Evolutionary conservation across 371 early-diverging fungal genomes (phyloP), one percentile per base, ranked within the genome.

Genomic region (Neoconidiobolus thromboides): DNA sequence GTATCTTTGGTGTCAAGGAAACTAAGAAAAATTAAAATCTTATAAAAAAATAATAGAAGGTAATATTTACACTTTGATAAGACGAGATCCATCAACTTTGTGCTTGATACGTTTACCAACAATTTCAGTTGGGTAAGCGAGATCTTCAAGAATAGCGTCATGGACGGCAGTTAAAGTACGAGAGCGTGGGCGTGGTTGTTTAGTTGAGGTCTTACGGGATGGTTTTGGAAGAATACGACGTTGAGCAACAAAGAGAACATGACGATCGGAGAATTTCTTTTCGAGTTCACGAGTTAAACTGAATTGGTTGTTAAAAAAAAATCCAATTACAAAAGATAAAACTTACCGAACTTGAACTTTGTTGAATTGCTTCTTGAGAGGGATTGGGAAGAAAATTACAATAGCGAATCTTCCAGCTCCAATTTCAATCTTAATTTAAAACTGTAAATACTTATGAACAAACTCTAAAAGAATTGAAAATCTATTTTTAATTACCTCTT

Each of bases 261-360:
- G 95, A 66, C 93, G 87, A 77, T 96, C 96, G 67, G 91, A 88
- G 87, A 96, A 93, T 89, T 96, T 96, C 93, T 96, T 96, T 81
- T 96, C 97, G 64, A 96, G 81, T 79, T 96, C 97, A 71, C 96
- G 92, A 66, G 93, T 91, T 59, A 96, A 82, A 62, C 76, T 70
- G 50, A 55, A 26, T 26, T 26, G 26, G 26, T 26, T 26, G 26
- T 26, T 26, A 26, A 36, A 12, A 3, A 43, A 56, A 44, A 38
- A 47, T 44, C 12, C 10, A 50, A 12, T 43, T 38, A 44, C 48
- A 44, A 43, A 51, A 51, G 43, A 26, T 14, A n/a, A 44, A 3
- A 48, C 60, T 39, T 76, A 78, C 78, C 91, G 82, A 71, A 79
- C 74, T 76, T 92, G 93, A 71, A 93, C 80, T 81, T 92, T 90